A percentile compares a stretch with the other conserved stretches of the same genome.
These are phyloP conservation scores for Chlorella sp. DNA, from an alignment of 139 green algal genomes.

Conservation along the genomic window DNA sequence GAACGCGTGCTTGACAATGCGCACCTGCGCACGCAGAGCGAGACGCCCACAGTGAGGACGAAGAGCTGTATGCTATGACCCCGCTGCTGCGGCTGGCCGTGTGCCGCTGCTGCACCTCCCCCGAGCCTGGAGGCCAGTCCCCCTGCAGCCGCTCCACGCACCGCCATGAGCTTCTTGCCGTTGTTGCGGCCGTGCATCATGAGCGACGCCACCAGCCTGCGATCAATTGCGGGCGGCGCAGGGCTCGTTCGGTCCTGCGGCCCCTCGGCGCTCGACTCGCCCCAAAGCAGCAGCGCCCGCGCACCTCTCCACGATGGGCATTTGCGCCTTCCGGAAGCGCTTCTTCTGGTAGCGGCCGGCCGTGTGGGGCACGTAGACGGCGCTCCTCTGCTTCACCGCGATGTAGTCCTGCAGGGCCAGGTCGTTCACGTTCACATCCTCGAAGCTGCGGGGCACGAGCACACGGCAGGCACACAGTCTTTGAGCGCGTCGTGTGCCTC, in stretches of 20 bases:
- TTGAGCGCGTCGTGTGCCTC: not conserved
- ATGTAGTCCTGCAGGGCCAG: slow-evolving; percentile 99
- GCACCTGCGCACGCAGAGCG: slow-evolving; percentile 51
- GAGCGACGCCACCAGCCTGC: slow-evolving; percentile 85
- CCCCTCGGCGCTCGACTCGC: too few species aligned
- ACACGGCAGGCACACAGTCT: too few species aligned
- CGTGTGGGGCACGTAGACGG: slow-evolving; percentile 93
- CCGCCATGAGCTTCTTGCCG: slow-evolving; percentile 99
- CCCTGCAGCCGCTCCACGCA: slow-evolving; percentile 34
- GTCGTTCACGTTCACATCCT: slow-evolving; percentile 96
- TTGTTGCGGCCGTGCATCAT: slow-evolving; percentile 99
- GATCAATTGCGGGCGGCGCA: too few species aligned
- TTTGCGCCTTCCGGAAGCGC: slow-evolving; percentile 98
- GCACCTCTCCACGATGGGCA: slow-evolving; percentile 97
- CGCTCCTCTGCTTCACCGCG: slow-evolving; percentile 93
- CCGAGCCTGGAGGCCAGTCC: too few species aligned
- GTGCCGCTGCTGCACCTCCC: too few species aligned
- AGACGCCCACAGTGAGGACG: too few species aligned
- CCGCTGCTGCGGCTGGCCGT: too few species aligned
- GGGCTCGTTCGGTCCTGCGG: too few species aligned
- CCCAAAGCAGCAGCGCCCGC: too few species aligned
- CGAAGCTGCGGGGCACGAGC: slow-evolving; percentile 69
- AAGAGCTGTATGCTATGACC: too few species aligned
- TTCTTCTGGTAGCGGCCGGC: slow-evolving; percentile 97
- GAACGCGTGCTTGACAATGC: slow-evolving; percentile 97